Evolutionary conservation across 805 yeast genomes (phyloP).

Genomic region (Danielia reshetovae): DNA sequence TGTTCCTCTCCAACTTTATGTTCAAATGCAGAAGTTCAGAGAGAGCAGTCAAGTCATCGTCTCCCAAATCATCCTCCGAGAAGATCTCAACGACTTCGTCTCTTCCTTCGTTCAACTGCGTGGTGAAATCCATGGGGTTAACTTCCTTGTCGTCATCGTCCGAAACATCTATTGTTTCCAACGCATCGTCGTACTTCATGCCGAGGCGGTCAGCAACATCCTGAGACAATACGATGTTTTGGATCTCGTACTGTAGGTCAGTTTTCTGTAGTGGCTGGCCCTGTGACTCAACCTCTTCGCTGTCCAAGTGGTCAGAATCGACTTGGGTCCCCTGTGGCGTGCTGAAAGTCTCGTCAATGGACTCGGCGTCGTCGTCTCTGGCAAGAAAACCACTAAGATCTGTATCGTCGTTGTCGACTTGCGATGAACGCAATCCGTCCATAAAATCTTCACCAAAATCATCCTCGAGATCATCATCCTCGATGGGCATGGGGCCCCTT

Average conservation of each 20-base stretch:
- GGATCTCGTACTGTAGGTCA: slow-evolving; percentile 16
- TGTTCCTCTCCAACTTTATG: not conserved
- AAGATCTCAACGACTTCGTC: slow-evolving; percentile 36
- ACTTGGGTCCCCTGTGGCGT: slow-evolving; percentile 13
- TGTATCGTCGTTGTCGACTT: slow-evolving; percentile 12
- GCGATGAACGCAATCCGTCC: slow-evolving; percentile 16
- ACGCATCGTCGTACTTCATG: slow-evolving; percentile 20
- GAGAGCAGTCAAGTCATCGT: slow-evolving; percentile 11
- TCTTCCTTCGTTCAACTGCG: slow-evolving; percentile 40
- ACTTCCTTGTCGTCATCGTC: slow-evolving; percentile 29
- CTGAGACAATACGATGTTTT: slow-evolving; percentile 27
- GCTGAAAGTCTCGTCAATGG: slow-evolving; percentile 13
- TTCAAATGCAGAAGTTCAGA: slow-evolving; percentile 10
- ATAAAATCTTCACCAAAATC: slow-evolving; percentile 16
- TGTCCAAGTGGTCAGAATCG: slow-evolving; percentile 9
- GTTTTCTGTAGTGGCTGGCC: slow-evolving; percentile 3
- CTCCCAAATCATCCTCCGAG: slow-evolving; percentile 31
- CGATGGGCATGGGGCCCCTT: slow-evolving; percentile 1
- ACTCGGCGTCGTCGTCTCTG: slow-evolving; percentile 12
- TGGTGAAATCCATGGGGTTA: slow-evolving; percentile 25
- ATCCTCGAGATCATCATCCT: slow-evolving; percentile 15
- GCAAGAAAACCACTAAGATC: slow-evolving; percentile 19
- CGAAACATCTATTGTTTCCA: slow-evolving; percentile 10
- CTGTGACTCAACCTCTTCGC: slow-evolving; percentile 4
- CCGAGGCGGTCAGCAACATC: slow-evolving; percentile 31